Evolutionary conservation across 352 stramenopile genomes (phyloP), one percentile per base, ranked within the genome.

Genomic region (Phytopythium delawarense): DNA sequence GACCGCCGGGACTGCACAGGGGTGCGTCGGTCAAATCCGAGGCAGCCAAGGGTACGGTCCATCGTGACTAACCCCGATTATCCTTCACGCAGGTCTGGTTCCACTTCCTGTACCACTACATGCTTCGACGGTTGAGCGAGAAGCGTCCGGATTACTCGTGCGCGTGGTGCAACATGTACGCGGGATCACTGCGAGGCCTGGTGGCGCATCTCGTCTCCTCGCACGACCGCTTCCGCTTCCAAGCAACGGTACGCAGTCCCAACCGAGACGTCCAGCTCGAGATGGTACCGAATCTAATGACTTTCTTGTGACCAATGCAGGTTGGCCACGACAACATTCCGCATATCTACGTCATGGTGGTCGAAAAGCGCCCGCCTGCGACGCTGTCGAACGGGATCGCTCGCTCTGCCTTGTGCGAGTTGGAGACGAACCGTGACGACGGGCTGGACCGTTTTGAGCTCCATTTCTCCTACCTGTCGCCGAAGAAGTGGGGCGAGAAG

Each of bases 111-210:
- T 94, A 92, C 59, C 83, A 94, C 73, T 81, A 63, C 48, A 86
- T 92, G 74, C 67, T 94, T 48, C 79, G 85, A 16, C 74, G 83
- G 61, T 81, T 89, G 79, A 94, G 80, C 57, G 84, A 94, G 59
- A 91, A 92, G 62, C 80, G 84, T n/a, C 75, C 65, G 9, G 86
- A 94, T 35, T 90, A 89, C 63, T 88, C 81, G 21, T 94, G 86
- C 39, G 76, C 83, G 42, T 94, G 79, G 82, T 94, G 86, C 65
- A 89, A 93, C 67, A 80, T 93, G 71, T 92, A 85, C 50, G 78
- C 82, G 23, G 82, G 82, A 25, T 91, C 82, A 20, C 63, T 94
- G 12, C 74, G 78, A 4, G 84, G 86, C 5, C 78, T 94, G 18
- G 76, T 93, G 21, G 75, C 79, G 6, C 86, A 94, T 60, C 74